Base-by-base conservation (phyloP, 2,329 filamentous ascomycete genomes). In the Sphaerulina populicola region DNA sequence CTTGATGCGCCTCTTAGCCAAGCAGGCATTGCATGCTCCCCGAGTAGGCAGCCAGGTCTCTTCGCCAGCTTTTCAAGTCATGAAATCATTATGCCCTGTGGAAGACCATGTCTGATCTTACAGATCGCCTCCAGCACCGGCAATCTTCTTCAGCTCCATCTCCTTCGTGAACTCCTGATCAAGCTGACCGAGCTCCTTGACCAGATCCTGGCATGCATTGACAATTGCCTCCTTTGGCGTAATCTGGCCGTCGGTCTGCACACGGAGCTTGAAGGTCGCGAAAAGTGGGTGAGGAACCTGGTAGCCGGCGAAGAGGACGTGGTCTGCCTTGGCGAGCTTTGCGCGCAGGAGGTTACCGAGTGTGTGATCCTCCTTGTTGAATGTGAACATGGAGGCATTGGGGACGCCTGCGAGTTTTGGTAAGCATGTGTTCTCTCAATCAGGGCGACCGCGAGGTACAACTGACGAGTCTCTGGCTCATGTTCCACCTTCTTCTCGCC, bases 401-500 rank as follows among this genome's bases (percentile, higher is more conserved):
- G 91, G 88, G 67, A 94, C 89, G 65, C 88, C 89, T 93, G 53
- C 37, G 33, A 45, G 44, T 52, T 29, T 30, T 40, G 43, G 47
- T 21, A 1, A 14, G 11, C n/a, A n/a, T 14, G 1, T 1, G 5
- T 27, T 27, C 5, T 27, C 5, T 27, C 23, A 27, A 7, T 27
- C 15, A n/a, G 47, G 47, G 43, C 11, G 14, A 27, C 5, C 35
- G 37, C 33, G 39, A 36, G 38, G 21, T 6, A 30, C 18, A 33
- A 72, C 85, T 70, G 77, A 94, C 91, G 88, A 51, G 90, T 93
- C 68, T 95, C 93, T 6, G 88, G 78, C 66, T 86, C 85, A 71
- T 89, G 84, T 54, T 89, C 85, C 52, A 95, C 88, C 73, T 96
- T 97, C 76, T 91, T 93, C 78, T 98, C 88, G 56, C 85, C 89